A percentile compares a stretch with the other conserved stretches of the same genome.
phyloP scores from a whole-genome alignment of 306 rosid species.

The Ochetophila trinervis region DNA sequence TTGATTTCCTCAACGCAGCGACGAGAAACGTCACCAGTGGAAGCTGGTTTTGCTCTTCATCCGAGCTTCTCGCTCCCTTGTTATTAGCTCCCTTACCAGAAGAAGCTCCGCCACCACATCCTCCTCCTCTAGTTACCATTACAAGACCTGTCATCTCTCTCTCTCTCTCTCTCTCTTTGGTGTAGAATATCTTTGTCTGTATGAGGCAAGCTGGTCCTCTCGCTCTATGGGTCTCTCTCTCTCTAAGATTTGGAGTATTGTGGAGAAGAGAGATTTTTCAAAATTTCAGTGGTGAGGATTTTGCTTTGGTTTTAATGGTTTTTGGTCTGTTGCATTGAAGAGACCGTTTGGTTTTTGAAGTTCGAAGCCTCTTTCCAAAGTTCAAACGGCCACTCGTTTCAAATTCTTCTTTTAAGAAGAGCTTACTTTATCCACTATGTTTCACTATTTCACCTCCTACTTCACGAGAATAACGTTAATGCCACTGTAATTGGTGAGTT shows the following conservation, averaged over 20 bases:
- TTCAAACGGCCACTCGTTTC: slow-evolving; percentile 78
- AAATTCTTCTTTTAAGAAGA: slow-evolving; percentile 30
- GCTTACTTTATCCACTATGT: slow-evolving; percentile 20
- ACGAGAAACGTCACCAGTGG: slow-evolving; percentile 53
- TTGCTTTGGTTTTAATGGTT: slow-evolving; percentile 28
- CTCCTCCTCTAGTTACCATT: slow-evolving; percentile 66
- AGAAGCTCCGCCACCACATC: slow-evolving; percentile 52
- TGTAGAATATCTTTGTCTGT: background rate
- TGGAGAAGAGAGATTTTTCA: slow-evolving; percentile 5
- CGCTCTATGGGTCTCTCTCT: background rate
- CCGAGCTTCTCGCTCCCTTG: slow-evolving; percentile 35
- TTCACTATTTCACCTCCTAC: slow-evolving; percentile 4
- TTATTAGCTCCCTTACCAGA: slow-evolving; percentile 12
- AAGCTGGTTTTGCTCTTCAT: slow-evolving; percentile 60
- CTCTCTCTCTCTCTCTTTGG: slow-evolving; percentile 12
- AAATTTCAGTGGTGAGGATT: slow-evolving; percentile 14
- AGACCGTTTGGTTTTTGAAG: background rate
- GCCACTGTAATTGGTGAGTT: slow-evolving; percentile 10
- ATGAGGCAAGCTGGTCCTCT: too few species aligned
- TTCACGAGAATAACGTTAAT: slow-evolving; percentile 15
- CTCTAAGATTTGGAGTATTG: background rate
- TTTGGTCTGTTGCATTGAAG: slow-evolving; percentile 50
- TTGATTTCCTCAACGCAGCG: slow-evolving; percentile 76
- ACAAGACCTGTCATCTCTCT: slow-evolving; percentile 67
- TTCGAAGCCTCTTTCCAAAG: slow-evolving; percentile 17